Conservation (phyloP, 495 filamentous ascomycete species). For the Cenococcum geophilum region DNA sequence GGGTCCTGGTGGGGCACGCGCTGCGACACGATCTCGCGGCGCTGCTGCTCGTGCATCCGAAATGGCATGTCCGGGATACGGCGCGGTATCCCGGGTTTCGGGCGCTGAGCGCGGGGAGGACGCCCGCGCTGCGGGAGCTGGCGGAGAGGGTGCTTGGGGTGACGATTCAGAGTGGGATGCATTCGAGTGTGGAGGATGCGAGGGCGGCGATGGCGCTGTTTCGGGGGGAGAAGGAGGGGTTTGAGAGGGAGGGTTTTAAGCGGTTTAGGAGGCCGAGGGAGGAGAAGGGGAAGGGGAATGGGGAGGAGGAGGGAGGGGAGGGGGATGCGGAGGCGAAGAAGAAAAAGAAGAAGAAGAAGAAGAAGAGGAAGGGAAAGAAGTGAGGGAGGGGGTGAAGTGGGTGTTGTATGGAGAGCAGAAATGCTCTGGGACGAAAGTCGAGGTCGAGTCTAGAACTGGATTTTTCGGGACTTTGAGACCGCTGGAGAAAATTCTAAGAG, state of each 20-base stretch:
- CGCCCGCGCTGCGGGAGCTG: conserved; percentile 69
- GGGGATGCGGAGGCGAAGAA: conserved; percentile 34
- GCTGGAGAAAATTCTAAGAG: too few relatives aligned
- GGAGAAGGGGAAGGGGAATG: conserved; percentile 4
- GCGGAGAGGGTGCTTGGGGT: conserved; percentile 72
- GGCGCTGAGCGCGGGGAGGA: conserved; percentile 64
- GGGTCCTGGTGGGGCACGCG: conserved; percentile 85
- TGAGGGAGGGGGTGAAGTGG: not conserved
- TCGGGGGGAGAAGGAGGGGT: conserved; percentile 67
- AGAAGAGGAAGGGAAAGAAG: conserved; percentile 16
- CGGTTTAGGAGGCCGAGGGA: conserved; percentile 40
- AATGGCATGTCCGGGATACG: conserved; percentile 75
- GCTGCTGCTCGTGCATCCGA: conserved; percentile 68
- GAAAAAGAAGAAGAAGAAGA: conserved; percentile 27
- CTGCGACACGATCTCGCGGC: conserved; percentile 77
- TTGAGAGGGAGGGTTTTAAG: conserved; percentile 69
- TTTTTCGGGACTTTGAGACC: too few relatives aligned
- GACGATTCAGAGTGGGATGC: conserved; percentile 72
- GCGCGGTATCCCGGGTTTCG: conserved; percentile 67
- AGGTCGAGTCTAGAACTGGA: too few relatives aligned
- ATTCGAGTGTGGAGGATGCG: conserved; percentile 82
- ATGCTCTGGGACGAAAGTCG: too few relatives aligned
- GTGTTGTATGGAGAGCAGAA: too few relatives aligned
- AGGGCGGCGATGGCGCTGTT: conserved; percentile 84
- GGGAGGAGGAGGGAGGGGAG: too few relatives aligned